Conservation (phyloP, 305 asterid genomes). For the Fraxinus paxiana region DNA sequence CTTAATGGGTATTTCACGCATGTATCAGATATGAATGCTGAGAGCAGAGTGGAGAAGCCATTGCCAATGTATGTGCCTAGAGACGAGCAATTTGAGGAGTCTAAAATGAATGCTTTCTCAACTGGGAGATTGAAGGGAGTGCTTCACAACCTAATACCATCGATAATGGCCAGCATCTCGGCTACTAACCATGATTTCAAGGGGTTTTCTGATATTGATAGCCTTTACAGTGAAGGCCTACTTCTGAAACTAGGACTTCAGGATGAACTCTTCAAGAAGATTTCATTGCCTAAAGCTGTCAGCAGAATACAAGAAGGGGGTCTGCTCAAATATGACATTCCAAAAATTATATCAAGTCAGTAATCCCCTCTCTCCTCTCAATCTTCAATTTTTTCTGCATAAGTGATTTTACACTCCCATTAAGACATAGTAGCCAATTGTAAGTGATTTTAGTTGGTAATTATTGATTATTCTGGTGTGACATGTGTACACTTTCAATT, state of each 20-base stretch:
- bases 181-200: constrained; percentile 76
- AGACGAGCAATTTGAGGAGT: constrained; percentile 93
- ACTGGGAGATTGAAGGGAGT: constrained; percentile 83
- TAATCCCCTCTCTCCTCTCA: not conserved
- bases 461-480: not conserved
- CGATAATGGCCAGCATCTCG: constrained; percentile 70
- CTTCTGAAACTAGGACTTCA: constrained; percentile 77
- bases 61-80: constrained; percentile 85
- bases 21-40: constrained; percentile 52
- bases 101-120: constrained; percentile 70
- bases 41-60: constrained; percentile 96
- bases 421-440: not conserved
- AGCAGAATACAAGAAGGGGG: constrained; percentile 70
- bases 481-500: too few species aligned
- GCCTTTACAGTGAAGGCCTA: constrained; percentile 79
- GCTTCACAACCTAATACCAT: constrained; percentile 77
- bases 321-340: constrained; percentile 71
- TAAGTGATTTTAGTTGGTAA: not conserved
- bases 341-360: constrained; percentile 81
- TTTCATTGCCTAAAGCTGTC: constrained; percentile 67
- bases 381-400: not conserved
- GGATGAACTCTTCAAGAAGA: constrained; percentile 62
- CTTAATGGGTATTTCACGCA: not conserved
- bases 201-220: constrained; percentile 77
- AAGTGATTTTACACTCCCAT: not conserved